phyloP scores from a whole-genome alignment of 2,329 filamentous ascomycete genomes.

The Furcasterigmium furcatum region DNA sequence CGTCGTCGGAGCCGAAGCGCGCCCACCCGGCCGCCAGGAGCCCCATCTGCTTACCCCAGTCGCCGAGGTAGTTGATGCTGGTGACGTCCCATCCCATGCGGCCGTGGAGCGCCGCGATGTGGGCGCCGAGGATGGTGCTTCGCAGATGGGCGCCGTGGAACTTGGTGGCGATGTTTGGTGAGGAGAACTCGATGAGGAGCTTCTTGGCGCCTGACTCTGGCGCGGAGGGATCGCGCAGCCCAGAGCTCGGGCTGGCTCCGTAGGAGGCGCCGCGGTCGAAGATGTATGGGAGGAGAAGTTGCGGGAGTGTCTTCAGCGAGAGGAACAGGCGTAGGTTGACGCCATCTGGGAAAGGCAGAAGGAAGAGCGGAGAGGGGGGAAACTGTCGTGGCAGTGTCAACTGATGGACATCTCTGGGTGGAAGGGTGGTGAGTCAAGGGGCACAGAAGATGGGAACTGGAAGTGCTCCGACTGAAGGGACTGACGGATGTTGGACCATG shows the following conservation, averaged over 20 bases:
- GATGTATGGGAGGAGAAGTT: conserved; percentile 67
- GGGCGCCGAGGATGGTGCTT: conserved; percentile 77
- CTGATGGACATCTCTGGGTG: not conserved
- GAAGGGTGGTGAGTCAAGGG: not conserved
- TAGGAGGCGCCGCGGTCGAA: conserved; percentile 58
- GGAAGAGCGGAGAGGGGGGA: conserved; percentile 71
- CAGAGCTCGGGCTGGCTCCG: conserved; percentile 60
- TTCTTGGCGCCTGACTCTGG: conserved; percentile 60
- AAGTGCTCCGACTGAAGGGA: not conserved
- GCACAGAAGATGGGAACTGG: not conserved
- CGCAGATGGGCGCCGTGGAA: conserved; percentile 77
- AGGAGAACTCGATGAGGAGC: conserved; percentile 77
- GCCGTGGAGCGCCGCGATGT: conserved; percentile 70
- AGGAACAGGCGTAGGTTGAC: conserved; percentile 79
- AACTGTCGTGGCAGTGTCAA: conserved; percentile 44
- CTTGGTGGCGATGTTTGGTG: conserved; percentile 82
- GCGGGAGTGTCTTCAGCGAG: conserved; percentile 61
- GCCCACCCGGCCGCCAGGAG: conserved; percentile 73
- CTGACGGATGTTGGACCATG: too few species aligned
- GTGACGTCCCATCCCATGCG: conserved; percentile 69
- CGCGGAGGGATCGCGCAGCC: conserved; percentile 59
- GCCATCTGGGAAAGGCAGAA: conserved; percentile 49
- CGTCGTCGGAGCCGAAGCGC: conserved; percentile 71
- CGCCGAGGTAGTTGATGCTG: conserved; percentile 74
- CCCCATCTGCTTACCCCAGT: conserved; percentile 78